These are phyloP conservation scores for Tubosaeta sp. DNA, from an alignment of 768 basidiomycete species.

Conservation along the genomic window DNA sequence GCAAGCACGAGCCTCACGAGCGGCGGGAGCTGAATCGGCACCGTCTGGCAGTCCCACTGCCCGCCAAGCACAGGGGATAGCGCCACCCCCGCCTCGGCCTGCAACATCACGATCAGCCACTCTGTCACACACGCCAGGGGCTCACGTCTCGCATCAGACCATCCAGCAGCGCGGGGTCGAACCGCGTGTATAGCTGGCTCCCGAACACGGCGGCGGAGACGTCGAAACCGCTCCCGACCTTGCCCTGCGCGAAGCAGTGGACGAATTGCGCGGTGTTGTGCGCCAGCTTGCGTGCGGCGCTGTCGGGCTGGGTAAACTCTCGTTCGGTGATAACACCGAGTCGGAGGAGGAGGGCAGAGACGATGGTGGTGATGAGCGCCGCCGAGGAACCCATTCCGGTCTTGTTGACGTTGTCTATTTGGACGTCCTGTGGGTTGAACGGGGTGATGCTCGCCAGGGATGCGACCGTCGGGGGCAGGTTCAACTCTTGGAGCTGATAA, in stretches of 20 bases:
- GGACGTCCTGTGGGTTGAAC: conserved; percentile 67
- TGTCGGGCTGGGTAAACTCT: conserved; percentile 42
- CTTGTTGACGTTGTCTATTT: conserved; percentile 85
- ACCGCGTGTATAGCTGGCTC: conserved; percentile 88
- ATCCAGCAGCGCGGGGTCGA: conserved; percentile 52
- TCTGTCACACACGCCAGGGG: background rate
- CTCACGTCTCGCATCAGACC: conserved; percentile 27
- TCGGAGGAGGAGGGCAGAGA: conserved; percentile 79
- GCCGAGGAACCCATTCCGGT: conserved; percentile 97
- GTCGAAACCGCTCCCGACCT: conserved; percentile 97
- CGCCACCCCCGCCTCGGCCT: conserved; percentile 13
- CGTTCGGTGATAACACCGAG: conserved; percentile 54
- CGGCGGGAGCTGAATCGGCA: conserved; percentile 79
- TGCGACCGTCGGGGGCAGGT: conserved; percentile 56
- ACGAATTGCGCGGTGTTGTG: conserved; percentile 95
- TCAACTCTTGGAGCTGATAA: conserved; percentile 55
- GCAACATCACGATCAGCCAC: background rate
- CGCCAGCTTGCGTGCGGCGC: conserved; percentile 55
- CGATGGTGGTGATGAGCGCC: conserved; percentile 92
- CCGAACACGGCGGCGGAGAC: conserved; percentile 93
- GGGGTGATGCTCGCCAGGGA: conserved; percentile 70
- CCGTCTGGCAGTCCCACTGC: conserved; percentile 67
- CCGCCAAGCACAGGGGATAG: conserved; percentile 51
- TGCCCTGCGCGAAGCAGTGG: conserved; percentile 96
- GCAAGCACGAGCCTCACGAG: conserved; percentile 82